Conservation (phyloP, 352 stramenopile species). For the Globisporangium echinulatum region DNA sequence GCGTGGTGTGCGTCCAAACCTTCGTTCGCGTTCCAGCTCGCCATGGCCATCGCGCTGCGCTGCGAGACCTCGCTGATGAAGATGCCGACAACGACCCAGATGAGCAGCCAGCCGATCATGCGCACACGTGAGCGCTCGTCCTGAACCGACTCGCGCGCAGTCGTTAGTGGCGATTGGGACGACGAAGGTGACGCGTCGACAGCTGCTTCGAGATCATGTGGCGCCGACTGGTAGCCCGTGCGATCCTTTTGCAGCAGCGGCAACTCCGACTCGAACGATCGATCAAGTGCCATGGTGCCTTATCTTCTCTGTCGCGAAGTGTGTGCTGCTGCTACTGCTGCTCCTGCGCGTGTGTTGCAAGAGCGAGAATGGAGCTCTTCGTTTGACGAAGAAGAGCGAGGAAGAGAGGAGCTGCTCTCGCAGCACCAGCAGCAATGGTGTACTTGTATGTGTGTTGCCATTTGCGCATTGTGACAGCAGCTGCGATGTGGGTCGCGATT, state of each 20-base stretch:
- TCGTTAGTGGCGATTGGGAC: slow-evolving; percentile 1
- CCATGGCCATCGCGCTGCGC: slow-evolving; percentile 11
- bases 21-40: background rate
- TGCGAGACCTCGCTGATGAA: slow-evolving; percentile 26
- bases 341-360: background rate
- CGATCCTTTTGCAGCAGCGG: slow-evolving; percentile 15
- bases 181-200: no score
- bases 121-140: slow-evolving; percentile 29
- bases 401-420: background rate
- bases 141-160: slow-evolving; percentile 17
- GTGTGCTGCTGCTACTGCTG: background rate
- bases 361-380: background rate
- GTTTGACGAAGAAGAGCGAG: no score
- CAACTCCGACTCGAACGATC: slow-evolving; percentile 11
- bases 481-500: no score
- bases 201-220: background rate
- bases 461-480: no score
- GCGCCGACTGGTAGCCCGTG: slow-evolving; percentile 2
- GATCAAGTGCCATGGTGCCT: background rate
- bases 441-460: background rate
- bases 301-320: background rate
- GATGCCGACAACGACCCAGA: slow-evolving; percentile 45
- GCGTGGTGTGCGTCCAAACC: slow-evolving; percentile 13
- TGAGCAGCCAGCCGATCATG: slow-evolving; percentile 35
- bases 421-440: background rate